Evolutionary conservation across 768 basidiomycete genomes (phyloP).

Genomic region (Panus rudis): DNA sequence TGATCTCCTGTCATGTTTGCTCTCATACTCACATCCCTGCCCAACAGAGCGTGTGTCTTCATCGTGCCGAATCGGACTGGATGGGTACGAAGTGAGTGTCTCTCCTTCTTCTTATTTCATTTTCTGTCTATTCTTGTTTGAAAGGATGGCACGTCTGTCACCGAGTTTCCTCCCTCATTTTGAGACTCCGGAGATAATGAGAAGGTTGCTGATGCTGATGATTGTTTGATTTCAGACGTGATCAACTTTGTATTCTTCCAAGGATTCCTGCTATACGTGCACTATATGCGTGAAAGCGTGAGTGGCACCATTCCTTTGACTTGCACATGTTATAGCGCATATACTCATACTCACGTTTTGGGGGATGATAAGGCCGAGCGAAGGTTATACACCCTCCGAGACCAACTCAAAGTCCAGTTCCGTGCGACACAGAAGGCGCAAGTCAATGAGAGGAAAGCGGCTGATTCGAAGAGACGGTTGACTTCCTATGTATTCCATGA

Average conservation of each 20-base stretch:
- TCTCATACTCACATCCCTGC: constrained; percentile 17
- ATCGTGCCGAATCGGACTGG: constrained; percentile 31
- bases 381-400: constrained; percentile 41
- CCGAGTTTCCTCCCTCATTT: too few species aligned
- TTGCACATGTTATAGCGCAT: not conserved
- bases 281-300: constrained; percentile 37
- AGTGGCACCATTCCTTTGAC: constrained; percentile 15
- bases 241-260: constrained; percentile 77
- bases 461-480: constrained; percentile 76
- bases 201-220: constrained; percentile 6
- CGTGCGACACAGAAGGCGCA: constrained; percentile 55
- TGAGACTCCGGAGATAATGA: too few species aligned
- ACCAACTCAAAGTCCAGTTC: constrained; percentile 49
- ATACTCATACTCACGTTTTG: not conserved
- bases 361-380: constrained; percentile 31
- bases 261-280: constrained; percentile 68
- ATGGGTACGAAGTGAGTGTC: constrained; percentile 32
- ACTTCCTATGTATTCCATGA: constrained; percentile 63
- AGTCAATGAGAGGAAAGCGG: constrained; percentile 56
- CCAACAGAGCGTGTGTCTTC: constrained; percentile 26
- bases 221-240: constrained; percentile 33
- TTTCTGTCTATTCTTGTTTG: too few species aligned
- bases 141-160: too few species aligned
- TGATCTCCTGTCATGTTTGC: too few species aligned
- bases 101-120: not conserved